Percentiles rank a stretch among this genome's conserved stretches.
Conservation (phyloP, 2,329 filamentous ascomycete genomes). For the Calonectria multiphialidica region DNA sequence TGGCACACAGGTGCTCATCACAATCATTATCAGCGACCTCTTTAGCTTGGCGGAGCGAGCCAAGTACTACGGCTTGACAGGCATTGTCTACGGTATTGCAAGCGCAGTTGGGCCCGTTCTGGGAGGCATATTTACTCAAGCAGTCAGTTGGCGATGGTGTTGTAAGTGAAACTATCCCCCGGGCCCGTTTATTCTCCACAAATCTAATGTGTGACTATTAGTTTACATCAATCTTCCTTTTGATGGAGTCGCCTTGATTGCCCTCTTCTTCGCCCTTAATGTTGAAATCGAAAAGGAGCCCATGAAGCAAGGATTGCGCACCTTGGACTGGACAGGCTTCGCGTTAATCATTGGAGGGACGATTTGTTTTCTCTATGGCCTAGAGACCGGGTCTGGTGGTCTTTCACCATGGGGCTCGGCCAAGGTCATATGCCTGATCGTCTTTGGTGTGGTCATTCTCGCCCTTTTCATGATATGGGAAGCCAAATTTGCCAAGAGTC, state of each 20-base stretch:
- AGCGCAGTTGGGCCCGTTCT: conserved; percentile 74
- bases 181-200: not conserved
- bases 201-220: not conserved
- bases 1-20: conserved; percentile 36
- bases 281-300: conserved; percentile 77
- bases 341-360: conserved; percentile 79
- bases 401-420: conserved; percentile 79
- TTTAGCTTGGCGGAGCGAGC: conserved; percentile 63
- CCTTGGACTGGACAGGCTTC: conserved; percentile 70
- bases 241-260: conserved; percentile 56
- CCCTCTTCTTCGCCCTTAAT: conserved; percentile 72
- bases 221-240: conserved; percentile 72
- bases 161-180: conserved; percentile 41
- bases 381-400: conserved; percentile 82
- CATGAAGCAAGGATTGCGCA: conserved; percentile 70
- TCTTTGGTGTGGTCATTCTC: conserved; percentile 76
- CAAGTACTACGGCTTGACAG: conserved; percentile 64
- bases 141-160: conserved; percentile 75
- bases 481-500: conserved; percentile 78
- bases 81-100: conserved; percentile 72
- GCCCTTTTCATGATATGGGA: conserved; percentile 79
- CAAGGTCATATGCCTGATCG: conserved; percentile 80
- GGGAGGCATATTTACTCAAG: conserved; percentile 74
- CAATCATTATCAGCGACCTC: conserved; percentile 61
- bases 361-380: conserved; percentile 86